Base-by-base conservation (phyloP, 2,329 filamentous ascomycete genomes). In the Uncinocarpus reesii region DNA sequence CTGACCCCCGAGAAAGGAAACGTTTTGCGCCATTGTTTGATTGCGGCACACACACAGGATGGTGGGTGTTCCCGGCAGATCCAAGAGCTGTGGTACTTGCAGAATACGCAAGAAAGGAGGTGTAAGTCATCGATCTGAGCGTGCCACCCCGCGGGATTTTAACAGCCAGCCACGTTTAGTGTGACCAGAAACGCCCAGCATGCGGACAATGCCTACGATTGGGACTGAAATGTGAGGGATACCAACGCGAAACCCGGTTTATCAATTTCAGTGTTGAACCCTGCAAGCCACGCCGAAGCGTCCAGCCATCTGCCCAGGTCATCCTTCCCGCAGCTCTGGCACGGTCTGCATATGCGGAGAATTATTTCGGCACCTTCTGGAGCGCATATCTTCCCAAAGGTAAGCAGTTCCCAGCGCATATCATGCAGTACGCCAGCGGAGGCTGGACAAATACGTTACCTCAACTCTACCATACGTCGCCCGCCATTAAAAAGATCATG, bases 1-100 rank as follows among this genome's bases (percentile, higher is more conserved):
- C 15, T 42, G n/a, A 29, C 20, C 31, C 5, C 45, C 28, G 4
- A 24, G 24, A 47, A 31, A 47, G 45, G 45, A 47, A 47, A 32
- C 26, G 32, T 31, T 47, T 15, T 31, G 36, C 45, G 35, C 45
- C 24, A n/a, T 26, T n/a, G n/a, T n/a, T 31, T 32, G 23, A 34
- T 31, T 15, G 26, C 18, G 2, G 21, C 2, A 23, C 1, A 16
- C 20, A 43, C 21, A 18, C 28, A 23, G 24, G 24, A 79, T 80
- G 77, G 77, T 80, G 54, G 78, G 78, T 46, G 77, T 81, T 50
- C 72, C 77, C 31, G 32, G 32, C n/a, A 78, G 78, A 62, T 81
- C 76, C 60, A 80, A 80, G 62, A 78, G 77, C 31, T 81, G 78
- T 63, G 77, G 79, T 62, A 80, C 78, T 21, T 81, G 78, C 59